These are phyloP conservation scores for Trichoderma harzianum DNA, from an alignment of 2,329 filamentous ascomycete genomes.

Conservation along the genomic window DNA sequence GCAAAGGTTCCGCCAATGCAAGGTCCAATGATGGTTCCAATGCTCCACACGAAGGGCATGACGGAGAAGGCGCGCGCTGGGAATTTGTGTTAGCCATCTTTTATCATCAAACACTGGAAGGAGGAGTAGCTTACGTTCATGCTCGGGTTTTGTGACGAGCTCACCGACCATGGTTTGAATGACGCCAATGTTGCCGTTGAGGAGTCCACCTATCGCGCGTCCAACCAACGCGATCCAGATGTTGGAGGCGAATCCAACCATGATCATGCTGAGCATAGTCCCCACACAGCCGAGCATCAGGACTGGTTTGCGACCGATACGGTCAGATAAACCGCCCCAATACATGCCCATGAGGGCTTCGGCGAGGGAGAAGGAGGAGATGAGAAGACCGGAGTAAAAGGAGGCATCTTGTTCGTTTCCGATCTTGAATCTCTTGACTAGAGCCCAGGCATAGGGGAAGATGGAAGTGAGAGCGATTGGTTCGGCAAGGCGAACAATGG, in stretches of 20 bases:
- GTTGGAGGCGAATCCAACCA: constrained; percentile 78
- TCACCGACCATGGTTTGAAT: constrained; percentile 94
- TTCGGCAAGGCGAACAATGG: constrained; percentile 88
- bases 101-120: constrained; percentile 9
- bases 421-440: constrained; percentile 72
- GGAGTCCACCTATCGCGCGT: constrained; percentile 70
- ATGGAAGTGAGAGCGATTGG: constrained; percentile 91
- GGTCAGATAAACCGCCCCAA: constrained; percentile 82
- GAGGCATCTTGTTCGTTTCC: constrained; percentile 72
- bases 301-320: constrained; percentile 79
- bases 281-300: constrained; percentile 77
- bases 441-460: constrained; percentile 85
- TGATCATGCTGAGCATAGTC: constrained; percentile 76
- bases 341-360: constrained; percentile 83
- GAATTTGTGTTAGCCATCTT: constrained; percentile 16
- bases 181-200: constrained; percentile 90
- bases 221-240: constrained; percentile 80
- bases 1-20: constrained; percentile 86
- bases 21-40: constrained; percentile 85
- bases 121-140: constrained; percentile 65
- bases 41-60: constrained; percentile 92
- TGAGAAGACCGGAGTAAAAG: constrained; percentile 83
- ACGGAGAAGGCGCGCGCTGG: constrained; percentile 79
- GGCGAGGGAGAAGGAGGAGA: constrained; percentile 79
- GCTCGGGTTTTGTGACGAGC: constrained; percentile 75